Evolutionary conservation across 805 yeast genomes (phyloP).

Genomic region (Starmera caribaea): DNA sequence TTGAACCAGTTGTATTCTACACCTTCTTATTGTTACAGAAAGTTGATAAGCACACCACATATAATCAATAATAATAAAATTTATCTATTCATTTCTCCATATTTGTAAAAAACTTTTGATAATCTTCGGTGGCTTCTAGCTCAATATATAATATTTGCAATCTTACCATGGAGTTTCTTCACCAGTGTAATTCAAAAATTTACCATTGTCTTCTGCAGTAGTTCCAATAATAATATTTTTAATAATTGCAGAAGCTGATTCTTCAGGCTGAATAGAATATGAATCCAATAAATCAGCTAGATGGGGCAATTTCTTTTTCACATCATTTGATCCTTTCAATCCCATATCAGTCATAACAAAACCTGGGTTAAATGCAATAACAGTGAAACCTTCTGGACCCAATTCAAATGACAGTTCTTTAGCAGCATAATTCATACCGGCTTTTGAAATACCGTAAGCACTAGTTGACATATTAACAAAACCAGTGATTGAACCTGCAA

Average conservation of each 20-base stretch:
- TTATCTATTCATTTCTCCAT: too few relatives aligned
- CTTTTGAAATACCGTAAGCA: slow-evolving; percentile 23
- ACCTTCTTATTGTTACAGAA: too few relatives aligned
- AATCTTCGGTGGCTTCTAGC: too few relatives aligned
- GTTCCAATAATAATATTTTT: background rate
- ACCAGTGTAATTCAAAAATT: background rate
- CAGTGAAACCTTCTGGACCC: slow-evolving; percentile 8
- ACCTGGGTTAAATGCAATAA: slow-evolving; percentile 13
- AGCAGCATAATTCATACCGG: slow-evolving; percentile 18
- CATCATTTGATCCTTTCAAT: too few relatives aligned
- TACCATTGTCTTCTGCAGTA: background rate
- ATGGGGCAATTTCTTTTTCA: background rate
- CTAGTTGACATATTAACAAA: slow-evolving; percentile 2
- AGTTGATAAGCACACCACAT: too few relatives aligned
- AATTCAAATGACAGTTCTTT: slow-evolving; percentile 11
- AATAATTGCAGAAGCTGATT: background rate
- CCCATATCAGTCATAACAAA: slow-evolving; percentile 1
- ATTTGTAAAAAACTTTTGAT: too few relatives aligned
- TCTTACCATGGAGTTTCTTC: background rate
- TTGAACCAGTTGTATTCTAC: too few relatives aligned
- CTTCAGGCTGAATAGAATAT: too few relatives aligned
- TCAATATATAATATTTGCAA: too few relatives aligned
- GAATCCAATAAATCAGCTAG: too few relatives aligned
- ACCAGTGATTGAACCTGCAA: slow-evolving; percentile 13
- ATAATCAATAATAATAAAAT: too few relatives aligned